Conservation (phyloP, 1,139 yeast species). For the Pneumocystis wakefieldiae region DNA sequence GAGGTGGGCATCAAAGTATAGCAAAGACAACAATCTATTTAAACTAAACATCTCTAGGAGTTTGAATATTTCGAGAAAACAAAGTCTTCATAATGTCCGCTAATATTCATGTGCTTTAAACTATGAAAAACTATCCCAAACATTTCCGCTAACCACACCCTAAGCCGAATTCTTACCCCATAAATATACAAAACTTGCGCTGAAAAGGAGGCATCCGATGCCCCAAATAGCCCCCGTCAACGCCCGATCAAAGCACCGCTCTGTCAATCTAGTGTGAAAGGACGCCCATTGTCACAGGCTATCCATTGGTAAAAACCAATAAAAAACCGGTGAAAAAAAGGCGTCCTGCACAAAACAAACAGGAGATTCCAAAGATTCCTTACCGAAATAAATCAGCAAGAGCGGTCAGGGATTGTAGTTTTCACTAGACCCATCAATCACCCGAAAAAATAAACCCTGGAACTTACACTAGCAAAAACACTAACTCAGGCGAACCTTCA, state of each 20-base stretch:
- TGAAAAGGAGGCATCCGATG: no score
- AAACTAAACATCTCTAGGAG: neutral
- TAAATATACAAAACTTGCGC: no score
- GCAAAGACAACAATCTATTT: conserved; percentile 22
- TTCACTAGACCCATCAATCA: neutral
- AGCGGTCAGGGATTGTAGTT: neutral
- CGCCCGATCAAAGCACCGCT: no score
- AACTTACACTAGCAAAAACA: neutral
- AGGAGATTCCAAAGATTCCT: neutral
- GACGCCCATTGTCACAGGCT: neutral
- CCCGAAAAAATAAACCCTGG: neutral
- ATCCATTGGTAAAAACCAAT: neutral
- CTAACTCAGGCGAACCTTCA: neutral
- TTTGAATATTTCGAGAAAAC: neutral
- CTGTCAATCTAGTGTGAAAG: neutral
- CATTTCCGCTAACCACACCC: no score
- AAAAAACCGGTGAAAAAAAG: neutral
- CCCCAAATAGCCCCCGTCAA: no score
- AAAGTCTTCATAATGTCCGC: neutral
- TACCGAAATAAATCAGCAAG: neutral
- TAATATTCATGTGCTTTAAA: no score
- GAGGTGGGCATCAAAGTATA: conserved; percentile 50
- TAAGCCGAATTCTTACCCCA: no score
- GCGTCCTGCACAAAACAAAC: neutral
- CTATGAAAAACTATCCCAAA: no score